Evolutionary conservation across 2,329 filamentous ascomycete species (phyloP), one percentile per base, ranked within the genome.

Genomic region (Davidsoniella eucalypti): DNA sequence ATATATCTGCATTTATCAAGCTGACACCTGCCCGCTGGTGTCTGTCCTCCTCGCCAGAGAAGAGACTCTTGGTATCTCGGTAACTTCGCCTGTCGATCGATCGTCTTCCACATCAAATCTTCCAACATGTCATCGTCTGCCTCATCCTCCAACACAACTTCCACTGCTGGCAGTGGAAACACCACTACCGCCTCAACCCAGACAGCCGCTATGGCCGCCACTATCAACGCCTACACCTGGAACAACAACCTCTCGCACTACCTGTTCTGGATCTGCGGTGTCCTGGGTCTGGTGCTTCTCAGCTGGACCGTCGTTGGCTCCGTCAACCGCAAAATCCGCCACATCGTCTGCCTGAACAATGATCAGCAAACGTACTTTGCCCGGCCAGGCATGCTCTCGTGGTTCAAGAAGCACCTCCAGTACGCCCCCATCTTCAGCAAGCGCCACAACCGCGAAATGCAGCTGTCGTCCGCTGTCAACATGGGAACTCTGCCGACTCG

Each of bases 301-400:
- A 57, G 80, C 55, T 90, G 85, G 75, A 78, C 82, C 54, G 63
- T 80, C 55, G 64, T 69, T 50, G 71, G 78, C 47, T 70, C 74
- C 50, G 65, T 83, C 51, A 68, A 76, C 52, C 76, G 73, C 56
- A 82, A 92, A 60, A 68, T 88, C 37, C 78, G 87, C 55, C 81
- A 76, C 23, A 70, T 94, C 42, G 73, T 82, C 40, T 86, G 80
- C 59, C 73, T 94, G 56, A 81, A 76, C 66, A 87, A 86, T 66
- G 82, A 85, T 56, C 81, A 72, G 1, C 87, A 94, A 63, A 72
- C 75, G 54, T 94, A 87, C 67, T 94, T 88, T 43, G 51, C 54
- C 37, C 39, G 52, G 2, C 51, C 54, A n/a, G 44, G 48, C 23
- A 38, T 44, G 3, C 44, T 56, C 10, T 53, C 54, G 14, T 55